Evolutionary conservation across 2,329 filamentous ascomycete species (phyloP).

Genomic region (Diplodia seriata): DNA sequence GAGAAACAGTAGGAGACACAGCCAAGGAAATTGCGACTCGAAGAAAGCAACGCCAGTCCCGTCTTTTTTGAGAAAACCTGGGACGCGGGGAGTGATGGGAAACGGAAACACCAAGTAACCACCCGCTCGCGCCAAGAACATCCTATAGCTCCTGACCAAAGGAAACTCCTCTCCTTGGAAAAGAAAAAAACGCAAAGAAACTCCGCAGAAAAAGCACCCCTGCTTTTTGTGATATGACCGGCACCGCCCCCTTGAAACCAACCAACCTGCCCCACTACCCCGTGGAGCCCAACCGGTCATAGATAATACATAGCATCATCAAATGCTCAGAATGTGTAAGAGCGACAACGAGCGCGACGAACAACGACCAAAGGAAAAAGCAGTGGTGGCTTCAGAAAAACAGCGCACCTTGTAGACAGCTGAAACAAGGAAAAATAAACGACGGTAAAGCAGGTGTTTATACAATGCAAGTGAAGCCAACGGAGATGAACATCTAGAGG

Average conservation of each 20-base stretch:
- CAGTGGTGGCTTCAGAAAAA: slow-evolving; percentile 30
- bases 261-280: slow-evolving; percentile 19
- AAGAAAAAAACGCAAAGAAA: slow-evolving; percentile 11
- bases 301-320: slow-evolving; percentile 30
- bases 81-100: slow-evolving; percentile 3
- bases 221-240: slow-evolving; percentile 29
- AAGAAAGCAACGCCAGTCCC: slow-evolving; percentile 22
- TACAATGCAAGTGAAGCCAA: slow-evolving; percentile 8
- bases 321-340: slow-evolving; percentile 16
- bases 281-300: slow-evolving; percentile 29
- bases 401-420: slow-evolving; percentile 25
- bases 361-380: background rate
- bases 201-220: slow-evolving; percentile 25
- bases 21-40: slow-evolving; percentile 13
- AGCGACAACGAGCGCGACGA: slow-evolving; percentile 6
- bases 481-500: background rate
- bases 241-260: slow-evolving; percentile 25
- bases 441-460: slow-evolving; percentile 17
- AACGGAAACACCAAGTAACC: slow-evolving; percentile 2
- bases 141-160: slow-evolving; percentile 17
- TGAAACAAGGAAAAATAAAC: slow-evolving; percentile 10
- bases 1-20: background rate
- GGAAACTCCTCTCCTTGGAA: slow-evolving; percentile 9
- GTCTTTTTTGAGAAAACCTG: slow-evolving; percentile 11
- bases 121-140: slow-evolving; percentile 8